Conservation (phyloP, 192 early-diverging fungal genomes). For the Borealophlyctis nickersoniae region DNA sequence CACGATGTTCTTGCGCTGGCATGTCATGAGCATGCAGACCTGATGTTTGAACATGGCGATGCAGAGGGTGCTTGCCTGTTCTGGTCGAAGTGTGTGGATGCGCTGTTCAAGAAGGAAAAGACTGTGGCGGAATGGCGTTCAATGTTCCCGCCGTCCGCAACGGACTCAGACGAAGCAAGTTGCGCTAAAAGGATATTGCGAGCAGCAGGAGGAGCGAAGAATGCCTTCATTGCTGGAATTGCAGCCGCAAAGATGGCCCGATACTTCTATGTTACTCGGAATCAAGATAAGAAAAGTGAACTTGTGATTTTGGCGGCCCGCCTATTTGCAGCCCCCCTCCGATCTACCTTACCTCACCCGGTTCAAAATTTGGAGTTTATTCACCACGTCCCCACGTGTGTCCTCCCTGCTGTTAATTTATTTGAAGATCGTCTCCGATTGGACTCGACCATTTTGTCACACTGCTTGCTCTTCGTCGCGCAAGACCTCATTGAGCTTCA, state of each 20-base stretch:
- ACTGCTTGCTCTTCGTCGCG: conserved; percentile 2
- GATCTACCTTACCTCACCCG: conserved; percentile 16
- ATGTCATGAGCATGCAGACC: conserved; percentile 21
- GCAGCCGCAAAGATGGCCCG: conserved; percentile 18
- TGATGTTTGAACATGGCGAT: conserved; percentile 15
- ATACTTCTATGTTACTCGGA: conserved; percentile 2
- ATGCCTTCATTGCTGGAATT: conserved; percentile 12
- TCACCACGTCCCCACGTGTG: conserved; percentile 12
- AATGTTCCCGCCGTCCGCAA: background rate
- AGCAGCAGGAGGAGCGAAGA: conserved; percentile 18
- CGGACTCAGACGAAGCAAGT: background rate
- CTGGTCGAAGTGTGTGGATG: conserved; percentile 33
- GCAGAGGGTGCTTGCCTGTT: conserved; percentile 9
- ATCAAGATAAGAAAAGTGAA: conserved; percentile 24
- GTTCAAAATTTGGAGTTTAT: background rate
- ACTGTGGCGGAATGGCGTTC: conserved; percentile 16
- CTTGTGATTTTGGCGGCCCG: conserved; percentile 17
- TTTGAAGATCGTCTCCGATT: conserved; percentile 11
- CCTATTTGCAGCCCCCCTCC: conserved; percentile 10
- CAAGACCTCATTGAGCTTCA: conserved; percentile 10
- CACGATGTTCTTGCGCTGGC: conserved; percentile 5
- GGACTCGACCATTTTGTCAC: conserved; percentile 3
- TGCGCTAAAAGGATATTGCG: background rate
- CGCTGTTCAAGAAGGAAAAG: background rate
- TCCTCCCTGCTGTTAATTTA: conserved; percentile 7